Evolutionary conservation across 441 rosid species (phyloP).

Genomic region (Pelargonium australe): DNA sequence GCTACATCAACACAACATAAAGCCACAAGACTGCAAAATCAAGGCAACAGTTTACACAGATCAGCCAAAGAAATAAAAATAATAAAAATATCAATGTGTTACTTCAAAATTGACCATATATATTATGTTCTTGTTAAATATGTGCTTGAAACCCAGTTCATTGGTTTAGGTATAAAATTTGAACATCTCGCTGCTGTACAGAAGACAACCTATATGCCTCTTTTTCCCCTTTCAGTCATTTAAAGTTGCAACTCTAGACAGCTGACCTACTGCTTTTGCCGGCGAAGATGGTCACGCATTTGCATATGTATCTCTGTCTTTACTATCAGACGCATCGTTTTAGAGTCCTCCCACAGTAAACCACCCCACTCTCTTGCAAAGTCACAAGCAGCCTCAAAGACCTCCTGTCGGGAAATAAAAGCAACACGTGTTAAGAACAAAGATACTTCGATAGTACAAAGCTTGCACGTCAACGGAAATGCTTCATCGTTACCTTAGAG

Average conservation of each 20-base stretch:
- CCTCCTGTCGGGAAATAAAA: constrained; percentile 43
- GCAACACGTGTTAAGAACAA: not conserved
- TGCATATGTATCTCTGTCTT: constrained; percentile 68
- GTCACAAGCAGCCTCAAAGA: constrained; percentile 68
- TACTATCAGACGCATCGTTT: constrained; percentile 65
- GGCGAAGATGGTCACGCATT: constrained; percentile 67
- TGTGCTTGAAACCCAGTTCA: too few relatives aligned
- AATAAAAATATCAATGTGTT: too few relatives aligned
- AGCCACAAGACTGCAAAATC: too few relatives aligned
- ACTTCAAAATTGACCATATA: too few relatives aligned
- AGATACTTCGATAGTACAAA: not conserved
- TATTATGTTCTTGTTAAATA: too few relatives aligned
- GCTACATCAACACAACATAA: too few relatives aligned
- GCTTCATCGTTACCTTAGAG: constrained; percentile 45
- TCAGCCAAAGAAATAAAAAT: too few relatives aligned
- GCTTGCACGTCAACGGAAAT: not conserved
- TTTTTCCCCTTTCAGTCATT: not conserved
- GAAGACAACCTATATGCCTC: too few relatives aligned
- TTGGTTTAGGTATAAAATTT: too few relatives aligned
- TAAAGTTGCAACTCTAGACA: not conserved
- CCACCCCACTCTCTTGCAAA: constrained; percentile 60
- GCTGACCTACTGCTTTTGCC: constrained; percentile 25
- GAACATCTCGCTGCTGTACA: too few relatives aligned
- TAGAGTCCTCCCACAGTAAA: constrained; percentile 81
- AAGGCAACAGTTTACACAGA: too few relatives aligned